phyloP scores from a whole-genome alignment of 116 monocot genomes.

The Dioscorea cayenensis region DNA sequence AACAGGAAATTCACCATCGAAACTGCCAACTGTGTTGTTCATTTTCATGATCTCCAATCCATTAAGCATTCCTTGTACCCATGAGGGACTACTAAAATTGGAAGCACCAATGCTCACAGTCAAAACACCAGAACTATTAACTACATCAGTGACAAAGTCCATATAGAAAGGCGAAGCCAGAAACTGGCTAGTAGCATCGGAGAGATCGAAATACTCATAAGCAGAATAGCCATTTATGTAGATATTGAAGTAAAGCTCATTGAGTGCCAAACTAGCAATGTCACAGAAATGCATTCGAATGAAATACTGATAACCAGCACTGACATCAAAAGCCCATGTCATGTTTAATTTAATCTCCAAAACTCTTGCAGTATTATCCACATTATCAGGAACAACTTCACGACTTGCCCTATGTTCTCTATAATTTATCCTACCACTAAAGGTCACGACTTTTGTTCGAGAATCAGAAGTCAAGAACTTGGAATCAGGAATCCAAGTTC shows the following conservation, averaged over 20 bases:
- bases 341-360: constrained; percentile 29
- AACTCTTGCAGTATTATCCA: constrained; percentile 51
- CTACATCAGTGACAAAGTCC: constrained; percentile 49
- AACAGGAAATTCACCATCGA: constrained; percentile 24
- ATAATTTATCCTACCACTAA: constrained; percentile 54
- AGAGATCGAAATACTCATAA: constrained; percentile 61
- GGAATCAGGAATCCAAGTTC: constrained; percentile 75
- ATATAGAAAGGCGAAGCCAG: constrained; percentile 73
- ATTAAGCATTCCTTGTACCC: constrained; percentile 58
- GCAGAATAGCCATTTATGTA: constrained; percentile 63
- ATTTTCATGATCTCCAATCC: constrained; percentile 87
- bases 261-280: constrained; percentile 56
- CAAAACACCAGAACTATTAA: constrained; percentile 27
- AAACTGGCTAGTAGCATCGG: constrained; percentile 21
- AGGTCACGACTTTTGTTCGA: constrained; percentile 13
- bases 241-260: constrained; percentile 56
- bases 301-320: constrained; percentile 41
- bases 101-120: constrained; percentile 49
- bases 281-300: constrained; percentile 86
- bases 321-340: constrained; percentile 57
- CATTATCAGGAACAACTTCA: constrained; percentile 65
- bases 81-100: constrained; percentile 20
- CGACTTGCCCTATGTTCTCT: constrained; percentile 44
- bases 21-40: constrained; percentile 38
- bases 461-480: constrained; percentile 19